Evolutionary conservation across 2,329 filamentous ascomycete genomes (phyloP), one percentile per base, ranked within the genome.

Genomic region (Fusarium incarnatum): DNA sequence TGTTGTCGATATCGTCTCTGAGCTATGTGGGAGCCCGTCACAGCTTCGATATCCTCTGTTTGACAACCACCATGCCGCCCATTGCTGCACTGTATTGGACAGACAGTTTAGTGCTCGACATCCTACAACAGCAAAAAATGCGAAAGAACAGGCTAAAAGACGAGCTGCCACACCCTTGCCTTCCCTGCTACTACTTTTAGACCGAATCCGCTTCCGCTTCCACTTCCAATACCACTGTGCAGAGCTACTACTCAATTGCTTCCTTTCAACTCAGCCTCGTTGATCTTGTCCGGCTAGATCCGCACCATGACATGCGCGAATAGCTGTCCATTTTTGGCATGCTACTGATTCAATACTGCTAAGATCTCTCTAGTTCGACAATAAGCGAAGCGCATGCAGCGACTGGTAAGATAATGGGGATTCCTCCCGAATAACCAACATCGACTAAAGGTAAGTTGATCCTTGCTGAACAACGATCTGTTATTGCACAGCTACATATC

Each of bases 261-360:
- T 55, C 28, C 25, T 37, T 16, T 40, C 28, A 34, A 40, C 48
- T 66, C 65, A 73, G 52, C 63, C 58, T 67, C 58, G 52, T 45
- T 64, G 59, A 72, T 75, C 68, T 72, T 64, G 59, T 54, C 48
- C 70, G 71, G 72, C 67, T 75, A 73, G 71, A 73, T 75, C 70
- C 63, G 66, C 44, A 56, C 53, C 50, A 50, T 68, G 58, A 59
- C 58, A 73, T 66, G 61, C 53, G 58, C 63, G 46, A 64, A 60
- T 47, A 60, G 47, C 40, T 46, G 49, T 41, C 54, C 64, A 73
- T 73, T 71, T 56, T 50, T 54, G 22, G 55, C 40, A 54, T 49
- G 57, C 41, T 15, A 60, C 48, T 49, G 41, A 28, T 8, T 57
- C 30, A 44, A 41, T 34, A 48, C n/a, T 52, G 42, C 52, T 49